Percentiles rank a stretch among this genome's conserved stretches.
These are phyloP conservation scores for Ogataea hybrid DNA, from an alignment of 1,139 yeast genomes.

Conservation along the genomic window DNA sequence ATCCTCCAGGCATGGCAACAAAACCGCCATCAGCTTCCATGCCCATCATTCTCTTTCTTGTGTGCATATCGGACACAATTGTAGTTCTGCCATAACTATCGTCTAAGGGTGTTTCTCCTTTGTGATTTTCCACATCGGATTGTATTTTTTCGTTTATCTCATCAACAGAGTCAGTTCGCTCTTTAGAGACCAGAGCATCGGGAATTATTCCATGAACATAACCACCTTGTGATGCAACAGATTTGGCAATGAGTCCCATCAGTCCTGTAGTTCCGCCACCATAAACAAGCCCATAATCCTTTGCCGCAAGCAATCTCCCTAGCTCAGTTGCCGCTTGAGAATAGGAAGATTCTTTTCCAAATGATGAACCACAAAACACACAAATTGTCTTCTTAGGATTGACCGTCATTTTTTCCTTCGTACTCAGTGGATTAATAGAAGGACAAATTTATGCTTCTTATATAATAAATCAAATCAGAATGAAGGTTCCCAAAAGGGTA, in stretches of 20 bases:
- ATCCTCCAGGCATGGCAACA: no score
- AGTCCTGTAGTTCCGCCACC: conserved; percentile 91
- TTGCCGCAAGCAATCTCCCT: conserved; percentile 57
- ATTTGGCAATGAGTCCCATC: conserved; percentile 84
- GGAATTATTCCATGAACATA: conserved; percentile 88
- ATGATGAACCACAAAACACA: conserved; percentile 85
- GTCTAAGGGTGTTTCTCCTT: conserved; percentile 62
- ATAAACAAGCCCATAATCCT: conserved; percentile 75
- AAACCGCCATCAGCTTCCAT: no score
- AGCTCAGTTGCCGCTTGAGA: conserved; percentile 55
- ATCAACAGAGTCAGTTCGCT: conserved; percentile 51
- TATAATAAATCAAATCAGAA: not conserved
- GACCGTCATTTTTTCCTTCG: conserved; percentile 7
- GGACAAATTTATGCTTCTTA: not conserved
- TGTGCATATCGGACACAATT: no score
- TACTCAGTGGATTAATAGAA: not conserved
- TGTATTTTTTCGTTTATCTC: conserved; percentile 46
- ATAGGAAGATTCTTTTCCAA: conserved; percentile 56
- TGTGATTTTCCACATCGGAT: conserved; percentile 46
- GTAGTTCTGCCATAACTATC: conserved; percentile 73
- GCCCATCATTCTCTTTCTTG: no score
- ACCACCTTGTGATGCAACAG: conserved; percentile 65
- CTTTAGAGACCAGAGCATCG: conserved; percentile 72
- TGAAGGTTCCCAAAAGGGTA: conserved; percentile 7
- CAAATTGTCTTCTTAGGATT: conserved; percentile 53